Base-by-base conservation (phyloP, 2,329 filamentous ascomycete species). In the Diplodia mutila region DNA sequence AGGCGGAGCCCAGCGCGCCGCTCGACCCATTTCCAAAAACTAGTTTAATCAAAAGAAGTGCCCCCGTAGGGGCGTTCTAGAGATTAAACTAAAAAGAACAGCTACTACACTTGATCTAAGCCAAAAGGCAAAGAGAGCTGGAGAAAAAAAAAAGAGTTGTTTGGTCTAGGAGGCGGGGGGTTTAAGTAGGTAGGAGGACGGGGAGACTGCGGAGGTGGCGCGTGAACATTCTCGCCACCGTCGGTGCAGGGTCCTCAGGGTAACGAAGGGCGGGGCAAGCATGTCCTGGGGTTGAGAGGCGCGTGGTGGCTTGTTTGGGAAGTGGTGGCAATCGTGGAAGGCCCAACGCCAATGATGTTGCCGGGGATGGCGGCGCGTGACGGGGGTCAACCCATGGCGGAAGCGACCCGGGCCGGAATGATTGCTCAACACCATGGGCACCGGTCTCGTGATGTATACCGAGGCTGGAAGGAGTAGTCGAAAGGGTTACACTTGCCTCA, bases 11-110 rank as follows among this genome's bases (percentile, higher is more conserved):
- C 54, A 59, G 54, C 37, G 39, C 14, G 16, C 57, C 23, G 14
- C 39, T 46, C 39, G 4, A 48, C 39, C 57, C 11, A 16, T 2
- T 49, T 12, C 57, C 57, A 48, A 61, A 48, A 27, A 27, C 51
- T n/a, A 5, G 29, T 21, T 27, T 27, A 23, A 59, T 37, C n/a
- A n/a, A 21, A 9, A 16, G 34, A 46, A 42, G 18, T 25, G 32
- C 32, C 54, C 21, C 34, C 34, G n/a, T 59, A 42, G 34, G 34
- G 11, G 23, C 34, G 34, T 59, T 42, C 12, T 27, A 59, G 54
- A 23, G 34, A 59, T 37, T 37, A 55, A 55, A 37, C 53, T 55
- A 55, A 37, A 37, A 55, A 55, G 27, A 55, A 55, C 53, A 59
- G 54, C 16, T 21, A 46, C 54, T 59, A 37, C 34, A 42, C 54